Evolutionary conservation across 2,329 filamentous ascomycete species (phyloP), one percentile per base, ranked within the genome.

Genomic region (Trichoderma polysporum): DNA sequence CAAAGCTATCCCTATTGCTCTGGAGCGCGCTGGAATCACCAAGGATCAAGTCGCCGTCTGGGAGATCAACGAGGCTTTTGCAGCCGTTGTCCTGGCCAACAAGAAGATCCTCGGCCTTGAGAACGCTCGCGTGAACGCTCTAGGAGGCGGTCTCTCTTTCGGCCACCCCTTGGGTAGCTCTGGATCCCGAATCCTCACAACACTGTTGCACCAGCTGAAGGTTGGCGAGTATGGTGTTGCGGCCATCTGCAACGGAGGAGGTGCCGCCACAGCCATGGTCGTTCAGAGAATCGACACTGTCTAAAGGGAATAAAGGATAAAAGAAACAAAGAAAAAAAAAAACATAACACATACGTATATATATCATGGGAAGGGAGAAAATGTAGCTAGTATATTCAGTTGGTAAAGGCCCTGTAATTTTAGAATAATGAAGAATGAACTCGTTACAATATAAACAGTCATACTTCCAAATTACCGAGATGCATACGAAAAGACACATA

Each of bases 21-120:
- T 99, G 59, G 87, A 93, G 79, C 87, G 94, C 66, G 95, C 95
- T 0, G 94, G 94, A 12, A 94, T 99, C 71, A 92, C 88, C 70
- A 93, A 94, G 80, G 91, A 96, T 54, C 91, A 98, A 78, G 93
- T 99, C 53, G 90, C 94, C 5, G 83, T 97, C 25, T 98, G 95
- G 94, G 95, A 98, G 78, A 97, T 99, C 80, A 99, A 99, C 79
- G 95, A 99, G 81, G 95, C 95, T 0, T 99, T 99, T 76, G 94
- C 95, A 31, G 92, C 92, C 4, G 94, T 97, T 33, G 95, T 97
- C 79, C 93, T 95, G 77, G 94, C 94, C 49, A 97, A 98, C 76
- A 90, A 92, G 74, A 94, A 97, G 90, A 93, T 96, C 69, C 86
- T 97, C 37, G 92, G 91, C 50, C 86, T 97, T 2, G 86, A 94